A percentile compares a stretch with the other conserved stretches of the same genome.
phyloP scores from a whole-genome alignment of 257 asterid species.

The Leonotis leonurus region DNA sequence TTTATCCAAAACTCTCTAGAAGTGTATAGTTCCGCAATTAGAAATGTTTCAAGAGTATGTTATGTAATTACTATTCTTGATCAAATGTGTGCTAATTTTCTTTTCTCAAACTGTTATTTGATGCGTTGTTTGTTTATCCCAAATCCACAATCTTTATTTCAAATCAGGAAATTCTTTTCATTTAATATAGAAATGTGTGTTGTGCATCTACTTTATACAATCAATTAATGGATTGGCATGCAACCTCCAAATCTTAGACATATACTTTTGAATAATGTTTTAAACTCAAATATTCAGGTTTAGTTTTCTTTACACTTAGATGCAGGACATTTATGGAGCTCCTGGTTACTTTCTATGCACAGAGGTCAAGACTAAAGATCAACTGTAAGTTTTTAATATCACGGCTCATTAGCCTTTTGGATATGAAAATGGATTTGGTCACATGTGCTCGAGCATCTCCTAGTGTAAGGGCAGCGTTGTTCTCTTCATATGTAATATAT shows the following conservation, averaged over 20 bases:
- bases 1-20: neutral
- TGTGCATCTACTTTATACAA: neutral
- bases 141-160: neutral
- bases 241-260: neutral
- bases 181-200: neutral
- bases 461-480: neutral
- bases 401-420: neutral
- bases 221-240: constrained; percentile 7
- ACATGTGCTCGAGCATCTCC: neutral
- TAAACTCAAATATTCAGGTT: neutral
- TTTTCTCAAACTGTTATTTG: neutral
- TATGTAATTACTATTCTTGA: neutral
- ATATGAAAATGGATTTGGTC: neutral
- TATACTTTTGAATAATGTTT: neutral
- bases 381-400: constrained; percentile 33
- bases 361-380: constrained; percentile 34
- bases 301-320: constrained; percentile 37
- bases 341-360: constrained; percentile 72
- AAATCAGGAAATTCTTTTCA: neutral
- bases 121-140: neutral
- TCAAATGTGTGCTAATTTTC: neutral
- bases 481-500: neutral
- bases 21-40: neutral
- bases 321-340: constrained; percentile 89
- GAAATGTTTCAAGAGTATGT: neutral